Evolutionary conservation across 2,329 filamentous ascomycete species (phyloP), one percentile per base, ranked within the genome.

Genomic region (Colletotrichum sp.): DNA sequence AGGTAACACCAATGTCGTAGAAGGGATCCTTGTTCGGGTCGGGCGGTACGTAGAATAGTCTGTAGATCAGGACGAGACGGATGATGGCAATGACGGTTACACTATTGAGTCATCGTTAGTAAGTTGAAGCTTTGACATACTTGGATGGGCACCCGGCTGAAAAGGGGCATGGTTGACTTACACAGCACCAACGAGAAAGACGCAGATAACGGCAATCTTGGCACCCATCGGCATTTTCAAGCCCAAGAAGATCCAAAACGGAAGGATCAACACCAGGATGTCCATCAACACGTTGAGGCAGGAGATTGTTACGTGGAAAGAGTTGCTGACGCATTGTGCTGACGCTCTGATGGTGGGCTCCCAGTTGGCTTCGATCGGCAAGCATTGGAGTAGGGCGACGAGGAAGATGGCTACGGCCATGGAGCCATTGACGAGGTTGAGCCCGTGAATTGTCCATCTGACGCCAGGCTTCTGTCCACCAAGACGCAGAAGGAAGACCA

Each of bases 401-500:
- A 84, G 78, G 75, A 85, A 83, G 36, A 85, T 79, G 28, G 82
- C 78, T 39, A 82, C 79, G 69, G 82, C 80, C 71, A 83, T 79
- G 24, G 80, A 77, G 5, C 79, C 78, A 71, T 85, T 85, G 77
- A 82, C 71, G 26, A 78, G 73, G 80, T 84, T 79, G 71, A 83
- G 36, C 39, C 77, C 80, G 30, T 82, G 66, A 63, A 85, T 84
- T 24, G 81, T 79, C 10, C 80, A 77, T 34, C 82, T 80, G 3
- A 86, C 80, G 26, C 77, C 82, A 32, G 67, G 79, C 72, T 86
- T 86, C 70, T 85, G 80, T 44, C 84, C 79, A 65, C 84, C 83
- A 2, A 88, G 82, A 1, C 86, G 85, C 22, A 86, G 81, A n/a
- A 88, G 82, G 74, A 88, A 87, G n/a, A 88, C 76, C 6, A 89